phyloP scores from a whole-genome alignment of 2,329 filamentous ascomycete species.

The Ceratocystis harringtonii region DNA sequence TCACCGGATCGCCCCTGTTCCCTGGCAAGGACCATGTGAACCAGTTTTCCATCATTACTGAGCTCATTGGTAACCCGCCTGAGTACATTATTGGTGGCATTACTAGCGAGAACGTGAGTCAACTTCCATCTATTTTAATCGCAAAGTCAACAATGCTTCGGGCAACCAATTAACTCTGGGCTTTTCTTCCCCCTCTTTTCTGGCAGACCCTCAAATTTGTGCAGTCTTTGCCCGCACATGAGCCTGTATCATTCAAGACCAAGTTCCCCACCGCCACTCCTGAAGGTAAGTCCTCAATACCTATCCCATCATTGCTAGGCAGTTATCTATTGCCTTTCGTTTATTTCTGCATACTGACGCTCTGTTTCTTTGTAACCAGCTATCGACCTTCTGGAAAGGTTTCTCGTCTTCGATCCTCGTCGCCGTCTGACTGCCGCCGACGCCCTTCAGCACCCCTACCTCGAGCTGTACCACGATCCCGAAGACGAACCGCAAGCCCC shows the following conservation, averaged over 20 bases:
- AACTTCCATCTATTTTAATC: not conserved
- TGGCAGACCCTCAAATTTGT: conserved; percentile 86
- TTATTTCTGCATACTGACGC: not conserved
- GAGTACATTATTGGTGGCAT: conserved; percentile 98
- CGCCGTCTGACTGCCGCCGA: conserved; percentile 80
- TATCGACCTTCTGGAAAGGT: conserved; percentile 82
- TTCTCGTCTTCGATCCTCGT: conserved; percentile 98
- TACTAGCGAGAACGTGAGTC: conserved; percentile 83
- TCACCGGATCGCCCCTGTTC: conserved; percentile 95
- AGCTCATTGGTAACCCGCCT: conserved; percentile 86
- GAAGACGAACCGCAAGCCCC: conserved; percentile 90
- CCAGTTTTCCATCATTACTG: conserved; percentile 98
- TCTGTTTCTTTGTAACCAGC: conserved; percentile 33
- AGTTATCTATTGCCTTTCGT: not conserved
- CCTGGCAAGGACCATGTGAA: conserved; percentile 99
- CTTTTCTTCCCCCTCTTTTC: not conserved
- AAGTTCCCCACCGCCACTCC: conserved; percentile 96
- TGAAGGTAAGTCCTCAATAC: conserved; percentile 40
- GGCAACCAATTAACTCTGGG: conserved; percentile 17
- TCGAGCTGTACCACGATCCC: conserved; percentile 91
- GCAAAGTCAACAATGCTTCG: not conserved
- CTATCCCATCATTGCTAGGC: not conserved
- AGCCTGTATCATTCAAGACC: conserved; percentile 68
- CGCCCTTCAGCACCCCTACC: conserved; percentile 80
- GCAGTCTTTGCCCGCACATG: conserved; percentile 88